Evolutionary conservation across 2,329 filamentous ascomycete genomes (phyloP).

Genomic region (Davidsoniella neocaledoniae): DNA sequence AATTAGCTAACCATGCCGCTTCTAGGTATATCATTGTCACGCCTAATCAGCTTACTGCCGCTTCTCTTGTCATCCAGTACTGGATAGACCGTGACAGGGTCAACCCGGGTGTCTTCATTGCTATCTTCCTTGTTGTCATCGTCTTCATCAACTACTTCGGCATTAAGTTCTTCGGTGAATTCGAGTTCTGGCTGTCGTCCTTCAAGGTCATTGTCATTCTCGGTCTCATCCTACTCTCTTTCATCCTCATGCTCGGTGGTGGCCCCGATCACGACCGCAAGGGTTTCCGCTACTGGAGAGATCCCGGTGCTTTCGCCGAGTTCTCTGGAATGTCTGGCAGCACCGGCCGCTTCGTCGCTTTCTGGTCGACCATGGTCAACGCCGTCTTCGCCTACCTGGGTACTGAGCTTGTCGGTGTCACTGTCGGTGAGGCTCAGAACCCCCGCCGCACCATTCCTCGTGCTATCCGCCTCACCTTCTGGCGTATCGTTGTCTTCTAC

Average conservation of each 20-base stretch:
- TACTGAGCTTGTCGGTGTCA: slow-evolving; percentile 62
- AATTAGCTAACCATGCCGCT: neutral
- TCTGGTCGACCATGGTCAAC: slow-evolving; percentile 58
- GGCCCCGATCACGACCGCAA: slow-evolving; percentile 44
- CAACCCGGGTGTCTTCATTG: slow-evolving; percentile 67
- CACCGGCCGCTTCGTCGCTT: slow-evolving; percentile 39
- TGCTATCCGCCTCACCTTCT: slow-evolving; percentile 67
- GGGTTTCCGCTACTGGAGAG: slow-evolving; percentile 50
- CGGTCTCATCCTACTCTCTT: slow-evolving; percentile 46
- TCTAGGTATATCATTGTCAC: slow-evolving; percentile 75
- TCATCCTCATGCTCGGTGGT: slow-evolving; percentile 48
- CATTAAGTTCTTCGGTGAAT: slow-evolving; percentile 51
- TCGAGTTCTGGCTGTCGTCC: slow-evolving; percentile 44
- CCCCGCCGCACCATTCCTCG: slow-evolving; percentile 60
- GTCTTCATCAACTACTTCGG: slow-evolving; percentile 52
- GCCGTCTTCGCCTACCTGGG: slow-evolving; percentile 67
- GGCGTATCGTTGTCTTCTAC: slow-evolving; percentile 70
- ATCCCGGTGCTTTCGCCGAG: slow-evolving; percentile 39
- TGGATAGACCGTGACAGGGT: slow-evolving; percentile 51
- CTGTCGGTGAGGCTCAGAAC: slow-evolving; percentile 64
- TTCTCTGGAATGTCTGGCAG: slow-evolving; percentile 25
- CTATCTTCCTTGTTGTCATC: slow-evolving; percentile 48
- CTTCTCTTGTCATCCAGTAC: slow-evolving; percentile 61
- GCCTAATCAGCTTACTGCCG: slow-evolving; percentile 70
- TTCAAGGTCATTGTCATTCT: slow-evolving; percentile 54